phyloP scores from a whole-genome alignment of 2,329 filamentous ascomycete species.

The Exophiala aquamarina region DNA sequence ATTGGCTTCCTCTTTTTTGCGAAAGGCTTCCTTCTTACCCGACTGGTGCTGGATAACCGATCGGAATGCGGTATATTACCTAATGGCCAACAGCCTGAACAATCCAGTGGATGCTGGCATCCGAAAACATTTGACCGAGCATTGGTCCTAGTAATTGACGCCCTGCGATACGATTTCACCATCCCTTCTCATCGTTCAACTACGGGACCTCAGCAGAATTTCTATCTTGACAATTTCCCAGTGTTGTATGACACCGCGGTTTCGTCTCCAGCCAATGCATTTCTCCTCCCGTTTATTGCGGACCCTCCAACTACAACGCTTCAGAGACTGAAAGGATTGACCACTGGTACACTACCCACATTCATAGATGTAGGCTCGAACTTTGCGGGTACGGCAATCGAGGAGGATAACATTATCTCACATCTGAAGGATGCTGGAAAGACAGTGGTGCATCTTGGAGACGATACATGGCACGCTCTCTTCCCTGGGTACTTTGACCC shows the following conservation, averaged over 20 bases:
- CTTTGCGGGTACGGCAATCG: conserved; percentile 91
- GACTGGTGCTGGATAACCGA: conserved; percentile 74
- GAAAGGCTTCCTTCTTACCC: conserved; percentile 88
- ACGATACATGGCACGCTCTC: conserved; percentile 93
- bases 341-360: conserved; percentile 90
- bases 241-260: conserved; percentile 81
- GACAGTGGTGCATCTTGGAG: conserved; percentile 89
- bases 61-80: conserved; percentile 71
- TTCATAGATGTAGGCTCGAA: conserved; percentile 94
- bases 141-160: conserved; percentile 87
- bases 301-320: conserved; percentile 93
- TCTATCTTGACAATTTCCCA: conserved; percentile 86
- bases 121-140: conserved; percentile 91
- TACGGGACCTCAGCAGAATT: conserved; percentile 48
- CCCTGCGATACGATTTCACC: conserved; percentile 94
- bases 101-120: conserved; percentile 83
- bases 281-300: conserved; percentile 91
- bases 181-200: conserved; percentile 64
- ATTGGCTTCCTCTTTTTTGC: conserved; percentile 89
- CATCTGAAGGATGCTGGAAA: conserved; percentile 66
- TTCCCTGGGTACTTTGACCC: conserved; percentile 93
- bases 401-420: conserved; percentile 78
- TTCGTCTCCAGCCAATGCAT: conserved; percentile 74
- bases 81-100: conserved; percentile 38
- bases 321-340: conserved; percentile 88